Evolutionary conservation across 1,284 basidiomycete genomes (phyloP), one percentile per base, ranked within the genome.

Genomic region (Malassezia japonica): DNA sequence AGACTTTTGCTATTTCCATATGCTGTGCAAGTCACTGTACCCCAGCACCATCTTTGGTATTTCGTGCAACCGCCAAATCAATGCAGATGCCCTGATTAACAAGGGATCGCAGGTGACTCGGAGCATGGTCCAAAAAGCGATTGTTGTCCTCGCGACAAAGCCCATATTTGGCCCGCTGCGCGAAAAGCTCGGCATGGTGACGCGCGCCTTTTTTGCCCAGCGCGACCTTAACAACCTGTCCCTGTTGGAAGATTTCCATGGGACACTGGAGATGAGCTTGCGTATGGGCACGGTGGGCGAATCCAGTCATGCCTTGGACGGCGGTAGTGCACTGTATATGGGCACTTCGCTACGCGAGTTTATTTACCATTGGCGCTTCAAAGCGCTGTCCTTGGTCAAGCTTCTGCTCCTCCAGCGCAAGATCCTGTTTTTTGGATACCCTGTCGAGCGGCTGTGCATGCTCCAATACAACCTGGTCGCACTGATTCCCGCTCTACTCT

Each of bases 1-100:
- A 76, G 92, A 98, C 72, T 98, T 95, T 71, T 90, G 85, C 3
- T 96, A 95, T 75, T 99, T 99, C 71, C 88, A 92, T 69, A 75
- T 90, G 21, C 82, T 64, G 18, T 57, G 49, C 15, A 50, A 49
- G 18, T 67, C 43, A 32, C 45, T 62, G 10, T 56, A 50, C 23
- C 35, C 55, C 18, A 45, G 50, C 27, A 69, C 64, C 27, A 49
- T 56, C 5, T 67, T 62, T 46, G 64, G 60, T 34, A 60, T 61
- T 29, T 64, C 61, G 8, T 72, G 92, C 75, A 96, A 98, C 66
- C 87, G 92, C 34, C 92, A 99, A 77, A 88, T 99, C 38, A 79
- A 85, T 6, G 78, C 90, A 1, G 79, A 84, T 1, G 79, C 83
- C 18, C 78, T 99, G n/a, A 76, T 89, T 5, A 82, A 84, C 47